Base-by-base conservation (phyloP, 169 alveolate species). In the Cryptosporidium viatorum region DNA sequence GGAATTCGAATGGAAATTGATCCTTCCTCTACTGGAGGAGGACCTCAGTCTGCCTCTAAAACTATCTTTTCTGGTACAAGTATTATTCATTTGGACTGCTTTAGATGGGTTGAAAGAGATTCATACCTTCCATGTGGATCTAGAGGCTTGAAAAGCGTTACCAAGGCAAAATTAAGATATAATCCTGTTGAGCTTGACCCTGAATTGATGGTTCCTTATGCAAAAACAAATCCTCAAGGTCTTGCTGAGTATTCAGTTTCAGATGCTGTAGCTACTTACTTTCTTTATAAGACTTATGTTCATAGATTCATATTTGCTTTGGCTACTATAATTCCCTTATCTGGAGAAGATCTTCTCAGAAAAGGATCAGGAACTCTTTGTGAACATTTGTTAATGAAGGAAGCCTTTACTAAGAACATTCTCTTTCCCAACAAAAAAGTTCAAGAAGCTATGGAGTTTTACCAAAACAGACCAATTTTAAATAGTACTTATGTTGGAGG, bases 231-330 rank as follows among this genome's bases (percentile, higher is more conserved):
- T 58, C 99, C 99, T 23, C 97, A 99, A 86, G 97, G 94, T 73
- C 92, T 99, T 85, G 99, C 99, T 37, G 99, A 95, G 33, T 99
- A 99, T 95, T 98, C 99, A 43, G 99, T 98, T 45, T 99, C 99
- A 23, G 99, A 99, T 96, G 99, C 99, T 16, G 99, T 99, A 65
- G 99, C 99, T 26, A 99, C 99, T 26, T 99, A 97, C 93, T 97
- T 96, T 93, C 95, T 99, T 73, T 99, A 98, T 94, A 96, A 95
- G 93, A 97, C 97, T 92, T 98, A 95, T 97, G 98, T 99, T 48
- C 99, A 99, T 92, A 98, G 97, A 92, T 99, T 99, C 91, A 95
- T 97, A 80, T 97, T 98, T 80, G 99, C 99, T 35, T 93, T 98
- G 68, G 95, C 99, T 86, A 96, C 99, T 35, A 98, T 98, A 69